phyloP scores from a whole-genome alignment of 768 basidiomycete genomes.

The Plicaturopsis crispa region DNA sequence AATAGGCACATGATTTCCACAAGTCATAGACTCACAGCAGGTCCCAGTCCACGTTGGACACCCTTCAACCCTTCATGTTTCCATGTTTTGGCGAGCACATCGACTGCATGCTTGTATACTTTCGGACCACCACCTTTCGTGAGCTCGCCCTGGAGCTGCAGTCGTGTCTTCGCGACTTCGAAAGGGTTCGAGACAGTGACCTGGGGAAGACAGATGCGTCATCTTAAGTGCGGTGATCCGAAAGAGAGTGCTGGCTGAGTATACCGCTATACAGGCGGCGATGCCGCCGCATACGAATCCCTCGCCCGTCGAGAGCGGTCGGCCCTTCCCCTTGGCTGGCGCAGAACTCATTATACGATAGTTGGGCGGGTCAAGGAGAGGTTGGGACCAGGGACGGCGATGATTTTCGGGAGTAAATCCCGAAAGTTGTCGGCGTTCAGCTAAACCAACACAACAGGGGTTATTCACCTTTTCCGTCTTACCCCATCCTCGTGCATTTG shows the following conservation, averaged over 20 bases:
- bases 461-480: too few species aligned
- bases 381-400: too few species aligned
- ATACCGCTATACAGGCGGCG: conserved; percentile 86
- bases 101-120: conserved; percentile 84
- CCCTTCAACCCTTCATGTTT: conserved; percentile 84
- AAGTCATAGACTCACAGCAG: conserved; percentile 59
- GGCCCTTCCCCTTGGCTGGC: conserved; percentile 3
- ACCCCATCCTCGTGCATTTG: too few species aligned
- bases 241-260: neutral
- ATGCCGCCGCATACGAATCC: conserved; percentile 86
- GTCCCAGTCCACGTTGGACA: conserved; percentile 85
- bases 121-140: conserved; percentile 61
- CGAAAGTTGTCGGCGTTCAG: too few species aligned
- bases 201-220: conserved; percentile 27
- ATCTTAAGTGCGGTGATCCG: conserved; percentile 5
- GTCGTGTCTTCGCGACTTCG: conserved; percentile 87
- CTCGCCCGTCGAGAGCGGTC: conserved; percentile 58
- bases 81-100: conserved; percentile 85
- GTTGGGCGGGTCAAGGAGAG: conserved; percentile 1
- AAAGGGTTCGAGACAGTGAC: conserved; percentile 77
- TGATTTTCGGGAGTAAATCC: too few species aligned
- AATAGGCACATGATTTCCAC: conserved; percentile 3
- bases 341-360: conserved; percentile 4
- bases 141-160: conserved; percentile 95
- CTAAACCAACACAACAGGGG: too few species aligned